Evolutionary conservation across 768 basidiomycete species (phyloP).

Genomic region (Russula sp.): DNA sequence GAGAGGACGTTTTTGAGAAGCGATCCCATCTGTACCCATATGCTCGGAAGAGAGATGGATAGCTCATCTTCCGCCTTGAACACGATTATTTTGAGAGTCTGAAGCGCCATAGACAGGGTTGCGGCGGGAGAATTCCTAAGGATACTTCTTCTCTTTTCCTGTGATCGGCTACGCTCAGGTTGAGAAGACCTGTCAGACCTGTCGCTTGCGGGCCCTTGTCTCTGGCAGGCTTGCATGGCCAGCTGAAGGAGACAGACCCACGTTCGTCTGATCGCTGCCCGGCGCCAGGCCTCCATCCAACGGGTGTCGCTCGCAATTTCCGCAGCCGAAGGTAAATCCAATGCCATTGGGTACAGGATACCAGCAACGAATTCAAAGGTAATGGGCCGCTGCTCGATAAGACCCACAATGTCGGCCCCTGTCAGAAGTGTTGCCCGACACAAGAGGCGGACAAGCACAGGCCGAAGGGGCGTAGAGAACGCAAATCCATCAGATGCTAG

Average conservation of each 20-base stretch:
- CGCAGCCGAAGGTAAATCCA: constrained; percentile 46
- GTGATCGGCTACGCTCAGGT: constrained; percentile 43
- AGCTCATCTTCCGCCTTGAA: constrained; percentile 59
- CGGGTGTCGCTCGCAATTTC: constrained; percentile 39
- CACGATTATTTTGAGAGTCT: constrained; percentile 61
- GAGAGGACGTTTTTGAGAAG: constrained; percentile 46
- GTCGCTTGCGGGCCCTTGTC: constrained; percentile 28
- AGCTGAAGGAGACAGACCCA: constrained; percentile 64
- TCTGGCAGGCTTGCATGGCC: constrained; percentile 47
- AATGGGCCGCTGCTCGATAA: constrained; percentile 50
- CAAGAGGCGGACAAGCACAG: constrained; percentile 32
- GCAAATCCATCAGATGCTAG: constrained; percentile 32
- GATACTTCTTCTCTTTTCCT: constrained; percentile 34
- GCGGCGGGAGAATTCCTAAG: constrained; percentile 27
- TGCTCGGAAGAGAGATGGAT: constrained; percentile 44
- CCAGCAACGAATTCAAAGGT: constrained; percentile 59
- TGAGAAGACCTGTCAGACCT: constrained; percentile 23
- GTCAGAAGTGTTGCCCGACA: constrained; percentile 39
- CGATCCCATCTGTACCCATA: constrained; percentile 57
- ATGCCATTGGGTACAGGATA: constrained; percentile 55
- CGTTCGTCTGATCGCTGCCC: constrained; percentile 40
- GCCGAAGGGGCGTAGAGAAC: constrained; percentile 29
- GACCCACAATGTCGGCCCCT: constrained; percentile 46
- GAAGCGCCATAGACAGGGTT: constrained; percentile 45
- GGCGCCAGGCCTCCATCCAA: constrained; percentile 42